Evolutionary conservation across 257 asterid genomes (phyloP).

Genomic region (Solanum etuberosum): DNA sequence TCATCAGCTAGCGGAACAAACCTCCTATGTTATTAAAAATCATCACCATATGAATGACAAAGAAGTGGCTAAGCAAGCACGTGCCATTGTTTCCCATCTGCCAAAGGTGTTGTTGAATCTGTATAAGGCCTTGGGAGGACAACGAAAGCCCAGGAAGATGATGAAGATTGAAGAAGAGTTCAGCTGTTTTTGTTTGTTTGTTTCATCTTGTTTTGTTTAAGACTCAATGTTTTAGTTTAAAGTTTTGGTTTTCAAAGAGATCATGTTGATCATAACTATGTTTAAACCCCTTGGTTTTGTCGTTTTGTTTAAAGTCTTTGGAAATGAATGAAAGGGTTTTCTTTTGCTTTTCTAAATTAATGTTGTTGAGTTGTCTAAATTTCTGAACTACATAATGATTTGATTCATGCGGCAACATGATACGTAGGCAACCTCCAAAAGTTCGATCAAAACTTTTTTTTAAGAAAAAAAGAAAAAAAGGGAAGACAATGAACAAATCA

Average conservation of each 20-base stretch:
- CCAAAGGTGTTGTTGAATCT: not conserved
- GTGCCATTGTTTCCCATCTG: not conserved
- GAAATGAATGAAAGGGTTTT: not conserved
- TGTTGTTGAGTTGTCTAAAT: too few relatives aligned
- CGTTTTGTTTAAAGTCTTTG: too few relatives aligned
- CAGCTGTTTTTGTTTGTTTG: too few relatives aligned
- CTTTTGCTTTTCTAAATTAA: too few relatives aligned
- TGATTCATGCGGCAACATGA: not conserved
- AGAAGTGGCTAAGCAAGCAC: not conserved
- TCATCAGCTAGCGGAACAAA: not conserved
- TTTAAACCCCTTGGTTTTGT: too few relatives aligned
- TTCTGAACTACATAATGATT: not conserved
- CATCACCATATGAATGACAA: fast-evolving
- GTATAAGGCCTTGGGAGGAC: not conserved
- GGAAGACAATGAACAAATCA: not conserved
- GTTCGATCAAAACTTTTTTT: not conserved
- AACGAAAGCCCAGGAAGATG: not conserved
- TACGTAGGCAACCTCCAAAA: not conserved
- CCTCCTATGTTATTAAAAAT: not conserved
- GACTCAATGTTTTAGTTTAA: too few relatives aligned
- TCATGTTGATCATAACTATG: too few relatives aligned
- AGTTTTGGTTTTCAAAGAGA: too few relatives aligned
- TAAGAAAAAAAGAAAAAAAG: not conserved
- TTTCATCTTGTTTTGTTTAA: too few relatives aligned
- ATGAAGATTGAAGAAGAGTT: not conserved